Conservation (phyloP, 306 rosid species). For the Pachyrhizus erosus region DNA sequence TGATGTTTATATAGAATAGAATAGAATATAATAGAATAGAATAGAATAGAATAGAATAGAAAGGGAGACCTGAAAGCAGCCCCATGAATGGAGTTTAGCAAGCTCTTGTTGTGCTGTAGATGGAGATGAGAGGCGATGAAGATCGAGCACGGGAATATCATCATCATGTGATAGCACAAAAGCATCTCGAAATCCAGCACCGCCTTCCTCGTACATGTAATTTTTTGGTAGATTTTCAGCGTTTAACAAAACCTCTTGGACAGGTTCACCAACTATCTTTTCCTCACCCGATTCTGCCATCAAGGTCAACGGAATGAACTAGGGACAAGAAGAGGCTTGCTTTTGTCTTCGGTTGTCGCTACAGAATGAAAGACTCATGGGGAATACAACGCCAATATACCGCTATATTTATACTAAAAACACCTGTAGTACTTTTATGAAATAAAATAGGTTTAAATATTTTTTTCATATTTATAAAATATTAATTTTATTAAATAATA, state of each 20-base stretch:
- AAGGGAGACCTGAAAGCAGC: conserved; percentile 56
- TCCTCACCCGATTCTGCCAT: conserved; percentile 37
- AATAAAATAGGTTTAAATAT: too few species aligned
- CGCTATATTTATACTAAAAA: too few species aligned
- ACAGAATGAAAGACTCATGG: neutral
- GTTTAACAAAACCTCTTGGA: conserved; percentile 46
- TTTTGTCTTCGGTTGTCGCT: neutral
- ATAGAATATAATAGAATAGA: too few species aligned
- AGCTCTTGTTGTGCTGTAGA: conserved; percentile 30
- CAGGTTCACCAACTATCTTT: conserved; percentile 29
- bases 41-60: too few species aligned
- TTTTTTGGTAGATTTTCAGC: conserved; percentile 44
- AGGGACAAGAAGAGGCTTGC: neutral
- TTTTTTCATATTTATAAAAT: too few species aligned
- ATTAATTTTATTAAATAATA: too few species aligned
- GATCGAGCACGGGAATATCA: conserved; percentile 50
- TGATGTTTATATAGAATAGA: too few species aligned
- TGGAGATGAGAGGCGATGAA: conserved; percentile 41
- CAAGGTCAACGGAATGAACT: neutral
- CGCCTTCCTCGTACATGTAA: conserved; percentile 41
- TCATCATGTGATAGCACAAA: conserved; percentile 25
- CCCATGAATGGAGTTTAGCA: conserved; percentile 52
- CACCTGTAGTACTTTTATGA: neutral
- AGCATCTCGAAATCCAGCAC: conserved; percentile 43
- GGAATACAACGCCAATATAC: neutral